A percentile compares a stretch with the other conserved stretches of the same genome.
These are phyloP conservation scores for Lepraria neglecta DNA, from an alignment of 495 filamentous ascomycete genomes.

Conservation along the genomic window DNA sequence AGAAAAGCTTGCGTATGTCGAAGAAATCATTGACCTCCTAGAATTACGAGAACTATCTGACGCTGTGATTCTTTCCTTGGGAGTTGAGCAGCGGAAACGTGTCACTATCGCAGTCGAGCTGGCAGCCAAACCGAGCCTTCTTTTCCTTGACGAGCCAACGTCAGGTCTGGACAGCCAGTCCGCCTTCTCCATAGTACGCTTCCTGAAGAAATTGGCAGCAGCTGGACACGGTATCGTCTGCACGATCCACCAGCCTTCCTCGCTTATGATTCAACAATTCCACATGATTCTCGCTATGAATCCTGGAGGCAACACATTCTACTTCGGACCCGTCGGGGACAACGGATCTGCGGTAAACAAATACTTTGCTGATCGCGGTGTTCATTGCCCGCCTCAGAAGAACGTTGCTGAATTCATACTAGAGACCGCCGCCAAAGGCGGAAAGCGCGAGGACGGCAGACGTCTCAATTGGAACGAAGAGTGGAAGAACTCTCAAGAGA, in stretches of 20 bases:
- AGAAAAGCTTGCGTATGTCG: slow-evolving; percentile 56
- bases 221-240: slow-evolving; percentile 72
- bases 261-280: slow-evolving; percentile 67
- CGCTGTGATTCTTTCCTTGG: slow-evolving; percentile 49
- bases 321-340: slow-evolving; percentile 65
- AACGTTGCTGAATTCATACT: slow-evolving; percentile 86
- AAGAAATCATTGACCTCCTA: slow-evolving; percentile 55
- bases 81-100: slow-evolving; percentile 63
- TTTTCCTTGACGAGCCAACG: slow-evolving; percentile 80
- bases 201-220: slow-evolving; percentile 73
- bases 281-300: slow-evolving; percentile 69
- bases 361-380: slow-evolving; percentile 60
- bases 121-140: slow-evolving; percentile 73
- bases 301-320: slow-evolving; percentile 64
- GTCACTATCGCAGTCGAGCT: slow-evolving; percentile 91
- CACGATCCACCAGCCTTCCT: slow-evolving; percentile 76
- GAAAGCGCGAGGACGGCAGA: slow-evolving; percentile 45
- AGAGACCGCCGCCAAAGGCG: slow-evolving; percentile 64
- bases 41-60: slow-evolving; percentile 52
- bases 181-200: slow-evolving; percentile 74
- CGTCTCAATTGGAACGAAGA: slow-evolving; percentile 63
- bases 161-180: slow-evolving; percentile 81
- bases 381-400: slow-evolving; percentile 53
- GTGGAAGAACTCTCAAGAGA: slow-evolving; percentile 58
- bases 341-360: slow-evolving; percentile 56